Conservation (phyloP, 768 basidiomycete species). For the Scleroderma citrinum region DNA sequence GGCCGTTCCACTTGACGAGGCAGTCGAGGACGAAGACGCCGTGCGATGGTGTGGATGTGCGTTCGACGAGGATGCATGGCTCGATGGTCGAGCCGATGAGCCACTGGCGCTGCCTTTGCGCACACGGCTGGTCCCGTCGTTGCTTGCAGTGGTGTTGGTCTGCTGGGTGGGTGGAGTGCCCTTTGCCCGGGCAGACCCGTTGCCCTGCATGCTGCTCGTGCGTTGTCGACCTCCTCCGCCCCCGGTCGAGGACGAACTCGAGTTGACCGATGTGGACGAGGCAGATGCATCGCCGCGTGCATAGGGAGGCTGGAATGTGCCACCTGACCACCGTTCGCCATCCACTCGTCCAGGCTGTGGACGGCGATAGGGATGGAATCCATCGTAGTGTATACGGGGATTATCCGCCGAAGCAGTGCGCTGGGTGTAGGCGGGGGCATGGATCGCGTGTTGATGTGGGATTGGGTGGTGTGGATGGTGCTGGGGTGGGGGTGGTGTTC, state of each 20-base stretch:
- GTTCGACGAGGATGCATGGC: slow-evolving; percentile 10
- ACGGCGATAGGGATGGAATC: slow-evolving; percentile 80
- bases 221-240: slow-evolving; percentile 44
- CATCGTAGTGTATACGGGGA: slow-evolving; percentile 34
- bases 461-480: slow-evolving; percentile 33
- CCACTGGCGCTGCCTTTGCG: slow-evolving; percentile 23
- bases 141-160: not conserved
- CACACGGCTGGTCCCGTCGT: slow-evolving; percentile 18
- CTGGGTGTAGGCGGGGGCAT: slow-evolving; percentile 32
- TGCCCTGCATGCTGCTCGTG: slow-evolving; percentile 66
- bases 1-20: slow-evolving; percentile 15
- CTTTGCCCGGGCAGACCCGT: slow-evolving; percentile 31
- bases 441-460: slow-evolving; percentile 2
- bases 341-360: slow-evolving; percentile 34
- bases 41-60: slow-evolving; percentile 29
- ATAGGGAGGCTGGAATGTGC: slow-evolving; percentile 68
- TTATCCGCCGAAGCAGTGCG: slow-evolving; percentile 31
- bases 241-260: slow-evolving; percentile 34
- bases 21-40: slow-evolving; percentile 23
- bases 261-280: slow-evolving; percentile 75
- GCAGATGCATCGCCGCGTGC: slow-evolving; percentile 74
- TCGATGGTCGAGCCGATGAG: slow-evolving; percentile 16
- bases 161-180: slow-evolving; percentile 18
- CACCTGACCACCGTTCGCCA: slow-evolving; percentile 45
- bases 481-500: slow-evolving; percentile 61